Evolutionary conservation across 2,329 filamentous ascomycete species (phyloP).

Genomic region (Fusarium begoniae): DNA sequence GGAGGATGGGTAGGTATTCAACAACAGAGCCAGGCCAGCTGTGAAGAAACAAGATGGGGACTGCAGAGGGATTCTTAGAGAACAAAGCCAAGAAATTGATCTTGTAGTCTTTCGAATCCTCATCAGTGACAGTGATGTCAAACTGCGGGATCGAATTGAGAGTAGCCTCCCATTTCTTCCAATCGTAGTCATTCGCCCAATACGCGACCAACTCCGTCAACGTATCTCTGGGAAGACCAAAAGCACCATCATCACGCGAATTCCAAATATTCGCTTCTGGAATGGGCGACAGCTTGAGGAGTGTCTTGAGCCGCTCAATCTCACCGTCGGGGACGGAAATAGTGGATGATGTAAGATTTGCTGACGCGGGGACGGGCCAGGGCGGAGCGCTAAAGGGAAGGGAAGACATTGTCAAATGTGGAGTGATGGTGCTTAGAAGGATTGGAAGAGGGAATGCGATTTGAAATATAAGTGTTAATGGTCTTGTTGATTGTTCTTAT

Average conservation of each 20-base stretch:
- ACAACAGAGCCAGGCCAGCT: conserved; percentile 31
- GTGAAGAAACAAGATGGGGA: conserved; percentile 16
- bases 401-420: background rate
- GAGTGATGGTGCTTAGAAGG: accelerated
- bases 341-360: conserved; percentile 16
- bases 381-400: background rate
- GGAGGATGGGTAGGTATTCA: conserved; percentile 21
- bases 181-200: conserved; percentile 7
- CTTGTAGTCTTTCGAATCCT: conserved; percentile 6
- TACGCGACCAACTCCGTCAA: background rate
- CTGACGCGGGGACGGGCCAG: background rate
- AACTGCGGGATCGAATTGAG: conserved; percentile 29
- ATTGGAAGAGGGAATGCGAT: background rate
- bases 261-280: conserved; percentile 2
- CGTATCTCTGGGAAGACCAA: background rate
- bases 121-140: conserved; percentile 7
- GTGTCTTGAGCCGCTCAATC: background rate
- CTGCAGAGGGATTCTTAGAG: background rate
- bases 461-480: background rate
- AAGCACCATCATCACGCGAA: background rate
- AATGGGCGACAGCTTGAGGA: conserved; percentile 5
- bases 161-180: conserved; percentile 26
- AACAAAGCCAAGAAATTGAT: conserved; percentile 23
- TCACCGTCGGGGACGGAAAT: background rate
- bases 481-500: background rate